Conservation (phyloP, 2,329 filamentous ascomycete species). For the Pseudogymnoascus destructans region DNA sequence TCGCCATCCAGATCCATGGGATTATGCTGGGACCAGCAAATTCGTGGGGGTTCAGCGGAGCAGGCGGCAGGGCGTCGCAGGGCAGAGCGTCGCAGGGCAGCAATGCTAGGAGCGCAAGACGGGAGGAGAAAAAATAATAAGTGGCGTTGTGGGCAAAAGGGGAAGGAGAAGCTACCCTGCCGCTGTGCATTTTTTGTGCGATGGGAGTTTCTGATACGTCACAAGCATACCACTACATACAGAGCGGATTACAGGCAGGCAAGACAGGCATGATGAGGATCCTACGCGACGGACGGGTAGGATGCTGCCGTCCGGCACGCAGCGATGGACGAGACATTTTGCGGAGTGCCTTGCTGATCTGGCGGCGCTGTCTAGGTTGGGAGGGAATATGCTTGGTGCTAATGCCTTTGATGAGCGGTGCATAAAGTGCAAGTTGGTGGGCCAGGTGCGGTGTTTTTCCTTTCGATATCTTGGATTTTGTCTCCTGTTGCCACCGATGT, state of each 20-base stretch:
- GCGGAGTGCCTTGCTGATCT: not conserved
- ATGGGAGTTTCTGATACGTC: not conserved
- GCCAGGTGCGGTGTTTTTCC: not conserved
- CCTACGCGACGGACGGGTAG: not conserved
- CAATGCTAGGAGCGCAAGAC: not conserved
- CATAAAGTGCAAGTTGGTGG: not conserved
- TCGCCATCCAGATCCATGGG: not conserved
- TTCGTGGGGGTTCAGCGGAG: not conserved
- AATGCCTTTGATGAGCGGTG: not conserved
- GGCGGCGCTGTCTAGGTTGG: not conserved
- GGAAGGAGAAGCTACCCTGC: not conserved
- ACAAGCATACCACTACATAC: not conserved
- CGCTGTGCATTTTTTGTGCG: not conserved
- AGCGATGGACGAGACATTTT: not conserved
- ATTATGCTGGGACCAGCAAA: not conserved
- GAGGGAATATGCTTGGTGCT: not conserved
- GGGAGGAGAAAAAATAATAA: not conserved
- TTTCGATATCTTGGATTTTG: not conserved
- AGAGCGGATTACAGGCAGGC: not conserved
- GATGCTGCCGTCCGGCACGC: not conserved
- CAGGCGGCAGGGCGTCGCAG: not conserved
- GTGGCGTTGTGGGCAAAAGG: not conserved
- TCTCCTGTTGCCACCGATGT: not conserved
- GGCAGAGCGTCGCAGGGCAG: not conserved
- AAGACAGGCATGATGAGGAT: not conserved